Evolutionary conservation across 345 rosid species (phyloP).

Genomic region (Salix arbutifolia): DNA sequence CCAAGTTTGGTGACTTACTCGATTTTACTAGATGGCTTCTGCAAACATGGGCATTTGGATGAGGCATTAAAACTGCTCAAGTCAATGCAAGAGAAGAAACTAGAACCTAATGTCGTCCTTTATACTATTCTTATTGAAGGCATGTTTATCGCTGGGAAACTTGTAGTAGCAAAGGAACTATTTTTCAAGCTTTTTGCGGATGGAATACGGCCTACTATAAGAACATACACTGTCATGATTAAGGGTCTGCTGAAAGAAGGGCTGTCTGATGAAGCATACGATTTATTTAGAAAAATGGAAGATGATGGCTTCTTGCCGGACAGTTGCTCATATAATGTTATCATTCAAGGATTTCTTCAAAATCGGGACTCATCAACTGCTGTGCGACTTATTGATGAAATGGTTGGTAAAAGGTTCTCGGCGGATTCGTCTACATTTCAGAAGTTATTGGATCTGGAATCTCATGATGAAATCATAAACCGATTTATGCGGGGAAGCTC

Average conservation of each 20-base stretch:
- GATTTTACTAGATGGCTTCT: neutral
- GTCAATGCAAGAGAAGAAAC: neutral
- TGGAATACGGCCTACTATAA: neutral
- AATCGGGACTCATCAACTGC: neutral
- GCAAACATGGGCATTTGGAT: neutral
- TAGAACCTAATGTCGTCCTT: neutral
- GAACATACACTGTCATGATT: neutral
- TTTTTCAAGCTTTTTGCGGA: neutral
- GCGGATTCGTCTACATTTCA: neutral
- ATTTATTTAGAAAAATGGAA: neutral
- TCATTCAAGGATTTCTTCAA: neutral
- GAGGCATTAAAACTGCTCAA: neutral
- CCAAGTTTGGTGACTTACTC: neutral
- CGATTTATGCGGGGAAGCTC: neutral
- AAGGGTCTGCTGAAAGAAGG: neutral
- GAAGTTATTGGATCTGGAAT: neutral
- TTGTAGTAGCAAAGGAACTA: neutral
- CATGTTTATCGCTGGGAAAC: neutral
- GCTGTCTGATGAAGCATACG: neutral
- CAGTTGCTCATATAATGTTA: neutral
- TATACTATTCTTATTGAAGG: neutral
- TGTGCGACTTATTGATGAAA: neutral
- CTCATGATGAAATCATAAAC: neutral
- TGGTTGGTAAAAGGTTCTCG: neutral
- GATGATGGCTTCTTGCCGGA: neutral